Conservation (phyloP, 2,329 filamentous ascomycete genomes). For the Epichloe sp. region DNA sequence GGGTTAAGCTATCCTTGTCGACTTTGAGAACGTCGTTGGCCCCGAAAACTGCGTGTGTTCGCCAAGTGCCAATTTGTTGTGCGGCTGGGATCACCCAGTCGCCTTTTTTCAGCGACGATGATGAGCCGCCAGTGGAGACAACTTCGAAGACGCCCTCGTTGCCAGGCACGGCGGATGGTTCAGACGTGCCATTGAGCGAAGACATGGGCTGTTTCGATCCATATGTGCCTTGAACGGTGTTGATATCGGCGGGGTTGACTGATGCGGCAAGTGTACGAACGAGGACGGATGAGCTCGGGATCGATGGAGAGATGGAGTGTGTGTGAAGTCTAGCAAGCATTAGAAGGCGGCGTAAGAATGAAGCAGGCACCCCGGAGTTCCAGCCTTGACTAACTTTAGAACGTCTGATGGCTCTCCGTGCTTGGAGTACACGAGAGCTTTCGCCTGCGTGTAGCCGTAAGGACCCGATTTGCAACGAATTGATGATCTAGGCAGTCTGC, state of each 20-base stretch:
- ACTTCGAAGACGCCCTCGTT: conserved; percentile 95
- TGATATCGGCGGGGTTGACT: conserved; percentile 95
- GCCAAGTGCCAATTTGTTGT: conserved; percentile 84
- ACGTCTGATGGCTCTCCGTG: conserved; percentile 66
- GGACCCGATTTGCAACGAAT: conserved; percentile 42
- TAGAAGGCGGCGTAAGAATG: neutral
- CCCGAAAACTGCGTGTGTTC: conserved; percentile 69
- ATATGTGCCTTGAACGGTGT: conserved; percentile 95
- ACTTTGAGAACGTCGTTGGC: conserved; percentile 51
- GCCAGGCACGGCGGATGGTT: conserved; percentile 66
- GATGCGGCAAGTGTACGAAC: conserved; percentile 81
- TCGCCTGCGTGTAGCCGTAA: conserved; percentile 76
- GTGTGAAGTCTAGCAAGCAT: conserved; percentile 44
- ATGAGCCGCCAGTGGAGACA: conserved; percentile 49
- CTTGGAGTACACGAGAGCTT: conserved; percentile 63
- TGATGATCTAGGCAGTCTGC: conserved; percentile 13
- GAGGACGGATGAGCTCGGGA: conserved; percentile 53
- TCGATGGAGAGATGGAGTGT: conserved; percentile 63
- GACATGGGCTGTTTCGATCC: conserved; percentile 71
- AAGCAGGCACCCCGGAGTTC: neutral
- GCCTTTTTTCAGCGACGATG: conserved; percentile 47
- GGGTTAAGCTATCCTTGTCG: conserved; percentile 55
- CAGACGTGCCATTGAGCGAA: conserved; percentile 59
- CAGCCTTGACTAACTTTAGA: conserved; percentile 33
- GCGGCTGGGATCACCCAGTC: conserved; percentile 89